Evolutionary conservation across 2,329 filamentous ascomycete species (phyloP), one percentile per base, ranked within the genome.

Genomic region (Cyanodermella asteris): DNA sequence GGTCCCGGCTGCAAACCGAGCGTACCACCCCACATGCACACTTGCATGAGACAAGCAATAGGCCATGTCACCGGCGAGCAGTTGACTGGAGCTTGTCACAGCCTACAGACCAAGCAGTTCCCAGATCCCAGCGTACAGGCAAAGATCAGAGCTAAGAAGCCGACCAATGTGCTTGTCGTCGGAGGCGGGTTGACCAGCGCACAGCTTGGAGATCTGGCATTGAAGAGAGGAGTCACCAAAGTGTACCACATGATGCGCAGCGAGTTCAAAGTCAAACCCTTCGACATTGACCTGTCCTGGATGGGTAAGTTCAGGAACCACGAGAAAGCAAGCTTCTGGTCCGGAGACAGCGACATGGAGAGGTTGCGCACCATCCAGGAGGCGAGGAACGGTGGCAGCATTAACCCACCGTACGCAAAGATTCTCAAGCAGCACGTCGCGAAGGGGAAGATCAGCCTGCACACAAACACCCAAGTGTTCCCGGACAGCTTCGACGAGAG

Each of bases 261-360:
- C 12, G 47, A 45, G 20, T 25, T 51, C 35, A 40, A 50, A 51
- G 59, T 78, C 24, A 84, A 84, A 45, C 69, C 72, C 30, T 84
- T 84, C 34, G 77, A 84, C 36, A 60, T 84, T 13, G 64, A 70
- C 28, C 55, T 84, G 2, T 59, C 64, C 23, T 87, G 77, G 77
- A 73, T 84, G 45, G 73, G 72, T 7, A 84, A 84, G 42, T 84
- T 75, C 44, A 68, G 71, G 28, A 84, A 84, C 41, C 62, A 67
- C 27, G 67, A 76, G 35, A 74, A 82, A 41, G 70, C 75, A 1
- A 59, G 60, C 1, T 87, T 82, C 44, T 82, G 74, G 72, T 66
- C 64, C 5, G 72, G 73, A 4, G 73, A 81, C 36, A 64, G 62
- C 5, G 70, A 78, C 31, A 59, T 23, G 56, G 62, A 82, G 44